A percentile compares a stretch with the other conserved stretches of the same genome.
Conservation (phyloP, 352 stramenopile genomes). For the Globisporangium yorkense region DNA sequence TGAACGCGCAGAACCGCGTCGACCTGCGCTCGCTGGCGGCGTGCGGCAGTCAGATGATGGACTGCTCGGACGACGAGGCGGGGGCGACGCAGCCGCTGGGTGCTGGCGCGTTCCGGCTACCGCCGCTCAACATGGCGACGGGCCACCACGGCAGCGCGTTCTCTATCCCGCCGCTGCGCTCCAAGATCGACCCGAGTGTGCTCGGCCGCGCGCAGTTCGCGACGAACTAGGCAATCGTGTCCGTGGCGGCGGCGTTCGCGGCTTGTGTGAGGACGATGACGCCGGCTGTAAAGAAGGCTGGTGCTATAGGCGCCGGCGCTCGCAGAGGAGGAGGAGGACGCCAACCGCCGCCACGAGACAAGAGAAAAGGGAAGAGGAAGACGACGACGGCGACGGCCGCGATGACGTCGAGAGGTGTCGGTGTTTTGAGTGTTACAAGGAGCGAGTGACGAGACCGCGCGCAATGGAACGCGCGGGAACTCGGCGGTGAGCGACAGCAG, state of each 20-base stretch:
- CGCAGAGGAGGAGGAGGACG: not conserved
- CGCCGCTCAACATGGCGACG: conserved; percentile 51
- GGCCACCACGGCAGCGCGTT: conserved; percentile 26
- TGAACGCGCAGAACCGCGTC: conserved; percentile 42
- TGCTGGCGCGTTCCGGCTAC: conserved; percentile 35
- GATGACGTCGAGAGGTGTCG: not conserved
- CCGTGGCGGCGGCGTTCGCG: too few species aligned
- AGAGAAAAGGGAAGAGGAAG: not conserved
- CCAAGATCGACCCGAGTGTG: conserved; percentile 73
- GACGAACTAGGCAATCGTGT: conserved; percentile 53
- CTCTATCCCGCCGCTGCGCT: conserved; percentile 68
- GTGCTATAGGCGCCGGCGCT: not conserved
- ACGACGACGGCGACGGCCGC: not conserved
- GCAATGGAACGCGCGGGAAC: conserved; percentile 41
- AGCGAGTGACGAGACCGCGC: not conserved
- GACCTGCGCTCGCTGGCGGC: conserved; percentile 13
- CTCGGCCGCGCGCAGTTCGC: conserved; percentile 42
- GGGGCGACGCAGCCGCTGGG: conserved; percentile 24
- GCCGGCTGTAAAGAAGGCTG: not conserved
- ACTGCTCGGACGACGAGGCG: conserved; percentile 22
- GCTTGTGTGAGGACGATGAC: not conserved
- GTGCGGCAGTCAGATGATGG: conserved; percentile 7
- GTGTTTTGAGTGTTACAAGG: conserved; percentile 1
- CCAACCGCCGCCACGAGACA: not conserved
- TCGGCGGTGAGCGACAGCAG: not conserved